Conservation (phyloP, 345 rosid species). For the Salix udensis region DNA sequence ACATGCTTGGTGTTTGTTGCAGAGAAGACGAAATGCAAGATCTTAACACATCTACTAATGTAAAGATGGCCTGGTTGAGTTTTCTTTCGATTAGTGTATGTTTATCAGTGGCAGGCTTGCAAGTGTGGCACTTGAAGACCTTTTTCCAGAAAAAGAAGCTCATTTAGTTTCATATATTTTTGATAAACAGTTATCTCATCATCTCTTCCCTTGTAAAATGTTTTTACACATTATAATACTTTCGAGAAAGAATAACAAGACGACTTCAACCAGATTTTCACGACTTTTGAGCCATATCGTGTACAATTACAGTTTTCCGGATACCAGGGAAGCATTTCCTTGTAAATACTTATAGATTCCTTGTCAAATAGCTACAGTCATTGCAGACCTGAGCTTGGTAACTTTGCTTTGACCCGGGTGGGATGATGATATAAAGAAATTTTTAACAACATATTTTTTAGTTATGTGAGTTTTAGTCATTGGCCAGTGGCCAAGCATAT, state of each 20-base stretch:
- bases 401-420: not conserved
- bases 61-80: slow-evolving; percentile 79
- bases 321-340: not conserved
- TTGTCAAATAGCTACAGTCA: not conserved
- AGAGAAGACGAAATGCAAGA: slow-evolving; percentile 96
- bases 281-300: not conserved
- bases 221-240: slow-evolving; percentile 3
- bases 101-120: slow-evolving; percentile 82
- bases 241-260: slow-evolving; percentile 5
- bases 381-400: not conserved
- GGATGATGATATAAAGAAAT: not conserved
- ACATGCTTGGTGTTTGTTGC: slow-evolving; percentile 11
- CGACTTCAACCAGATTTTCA: not conserved
- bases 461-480: not conserved
- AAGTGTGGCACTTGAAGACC: slow-evolving; percentile 81
- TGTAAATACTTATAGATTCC: not conserved
- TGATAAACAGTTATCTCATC: not conserved
- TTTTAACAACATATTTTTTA: not conserved
- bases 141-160: slow-evolving; percentile 95
- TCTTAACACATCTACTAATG: slow-evolving; percentile 60
- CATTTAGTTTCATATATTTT: slow-evolving; percentile 41
- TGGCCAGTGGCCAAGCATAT: not conserved
- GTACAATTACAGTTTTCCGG: not conserved
- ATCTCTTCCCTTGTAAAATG: slow-evolving; percentile 12
- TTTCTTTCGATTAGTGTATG: slow-evolving; percentile 66